Percentiles rank a stretch among this genome's conserved stretches.
Conservation (phyloP, 2,329 filamentous ascomycete species). For the Myriosclerotinia scirpicola region DNA sequence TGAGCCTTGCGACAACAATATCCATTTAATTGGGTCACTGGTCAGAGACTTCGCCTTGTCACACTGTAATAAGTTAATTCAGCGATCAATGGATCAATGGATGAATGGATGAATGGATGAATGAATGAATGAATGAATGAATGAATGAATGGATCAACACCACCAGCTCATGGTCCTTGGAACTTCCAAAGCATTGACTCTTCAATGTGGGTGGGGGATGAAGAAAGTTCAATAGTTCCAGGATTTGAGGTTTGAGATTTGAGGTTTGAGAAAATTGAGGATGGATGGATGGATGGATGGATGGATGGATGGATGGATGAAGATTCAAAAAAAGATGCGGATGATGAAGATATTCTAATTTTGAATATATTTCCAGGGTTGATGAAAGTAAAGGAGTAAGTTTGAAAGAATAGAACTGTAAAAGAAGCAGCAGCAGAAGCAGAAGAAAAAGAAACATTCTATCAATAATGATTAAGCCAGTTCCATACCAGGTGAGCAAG, state of each 20-base stretch:
- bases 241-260: not conserved
- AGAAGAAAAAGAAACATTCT: not conserved
- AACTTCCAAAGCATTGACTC: constrained; percentile 9
- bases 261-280: not conserved
- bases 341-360: not conserved
- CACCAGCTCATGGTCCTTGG: not conserved
- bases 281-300: not conserved
- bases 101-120: not conserved
- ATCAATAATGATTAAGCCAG: not conserved
- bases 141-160: not conserved
- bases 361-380: not conserved
- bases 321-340: not conserved
- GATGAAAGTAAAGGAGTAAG: not conserved
- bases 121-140: no score
- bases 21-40: not conserved
- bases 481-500: no score
- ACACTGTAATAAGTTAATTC: constrained; percentile 7
- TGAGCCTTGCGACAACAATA: constrained; percentile 13
- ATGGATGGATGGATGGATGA: not conserved
- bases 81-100: not conserved
- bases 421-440: not conserved
- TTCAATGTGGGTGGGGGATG: not conserved
- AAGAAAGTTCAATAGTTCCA: not conserved
- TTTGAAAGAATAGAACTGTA: not conserved
- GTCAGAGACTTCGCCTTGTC: constrained; percentile 6